Evolutionary conservation across 805 yeast species (phyloP).

Genomic region (Metschnikowia kunwiensis): DNA sequence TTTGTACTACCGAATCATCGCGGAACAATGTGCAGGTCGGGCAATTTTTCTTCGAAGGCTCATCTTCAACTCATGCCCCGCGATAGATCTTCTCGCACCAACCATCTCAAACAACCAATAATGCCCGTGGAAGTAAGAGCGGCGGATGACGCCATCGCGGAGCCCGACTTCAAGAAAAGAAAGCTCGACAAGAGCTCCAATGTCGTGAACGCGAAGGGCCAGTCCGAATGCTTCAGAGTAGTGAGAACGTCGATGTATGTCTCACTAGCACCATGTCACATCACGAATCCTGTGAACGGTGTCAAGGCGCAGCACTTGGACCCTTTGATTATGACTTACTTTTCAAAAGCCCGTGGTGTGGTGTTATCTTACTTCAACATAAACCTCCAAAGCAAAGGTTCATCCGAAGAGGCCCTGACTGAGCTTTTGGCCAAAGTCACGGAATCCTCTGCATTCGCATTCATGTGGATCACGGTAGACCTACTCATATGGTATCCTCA

Average conservation of each 20-base stretch:
- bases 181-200: constrained; percentile 31
- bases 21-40: constrained; percentile 12
- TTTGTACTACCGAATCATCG: constrained; percentile 1
- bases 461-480: constrained; percentile 81
- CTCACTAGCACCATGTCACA: constrained; percentile 82
- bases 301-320: constrained; percentile 85
- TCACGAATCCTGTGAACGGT: constrained; percentile 70
- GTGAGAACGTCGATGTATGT: constrained; percentile 65
- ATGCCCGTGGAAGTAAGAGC: constrained; percentile 14
- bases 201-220: constrained; percentile 40
- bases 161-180: constrained; percentile 6
- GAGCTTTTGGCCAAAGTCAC: constrained; percentile 62
- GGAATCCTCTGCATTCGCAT: constrained; percentile 82
- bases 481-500: constrained; percentile 87
- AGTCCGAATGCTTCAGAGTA: constrained; percentile 67
- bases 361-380: constrained; percentile 76
- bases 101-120: neutral
- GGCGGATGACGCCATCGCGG: constrained; percentile 1
- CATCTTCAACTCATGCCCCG: constrained; percentile 11
- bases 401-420: constrained; percentile 34
- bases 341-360: constrained; percentile 71
- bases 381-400: constrained; percentile 16
- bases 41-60: constrained; percentile 14
- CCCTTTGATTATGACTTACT: constrained; percentile 82
- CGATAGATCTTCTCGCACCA: neutral